phyloP scores from a whole-genome alignment of 164 flowering plant species.

The Platanus orientalis region DNA sequence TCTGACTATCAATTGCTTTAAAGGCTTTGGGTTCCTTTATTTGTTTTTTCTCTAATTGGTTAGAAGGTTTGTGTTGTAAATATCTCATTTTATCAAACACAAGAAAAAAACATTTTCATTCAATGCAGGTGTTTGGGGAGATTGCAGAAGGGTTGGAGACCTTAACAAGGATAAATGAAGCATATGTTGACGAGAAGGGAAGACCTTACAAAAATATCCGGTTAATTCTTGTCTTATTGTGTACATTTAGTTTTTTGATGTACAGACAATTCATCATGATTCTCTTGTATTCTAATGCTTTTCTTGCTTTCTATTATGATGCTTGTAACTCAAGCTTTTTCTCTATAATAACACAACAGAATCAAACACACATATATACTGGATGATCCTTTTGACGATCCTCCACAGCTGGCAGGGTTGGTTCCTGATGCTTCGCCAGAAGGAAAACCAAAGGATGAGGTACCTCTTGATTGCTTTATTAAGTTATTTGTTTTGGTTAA shows the following conservation, averaged over 20 bases:
- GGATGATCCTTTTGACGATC: constrained; percentile 97
- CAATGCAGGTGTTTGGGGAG: constrained; percentile 81
- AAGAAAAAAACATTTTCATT: background rate
- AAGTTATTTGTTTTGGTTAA: background rate
- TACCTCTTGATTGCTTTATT: constrained; percentile 13
- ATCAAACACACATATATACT: constrained; percentile 86
- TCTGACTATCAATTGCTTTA: background rate
- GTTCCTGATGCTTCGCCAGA: constrained; percentile 91
- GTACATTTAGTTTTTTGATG: background rate
- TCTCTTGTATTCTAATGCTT: background rate
- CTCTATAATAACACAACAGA: constrained; percentile 34
- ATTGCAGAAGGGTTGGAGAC: constrained; percentile 91
- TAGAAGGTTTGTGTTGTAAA: background rate
- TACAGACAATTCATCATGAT: background rate
- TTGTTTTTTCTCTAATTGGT: too few relatives aligned
- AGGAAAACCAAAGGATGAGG: constrained; percentile 89
- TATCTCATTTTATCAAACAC: background rate
- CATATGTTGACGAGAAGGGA: constrained; percentile 80
- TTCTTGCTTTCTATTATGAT: background rate
- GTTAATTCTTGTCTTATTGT: constrained; percentile 27
- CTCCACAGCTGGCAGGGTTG: constrained; percentile 61
- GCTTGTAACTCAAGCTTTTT: constrained; percentile 3
- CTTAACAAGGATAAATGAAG: constrained; percentile 82
- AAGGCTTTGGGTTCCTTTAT: background rate
- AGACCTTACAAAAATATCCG: constrained; percentile 85